A percentile compares a stretch with the other conserved stretches of the same genome.
Evolutionary conservation across 257 asterid species (phyloP).

Genomic region (Scutellaria barbata): DNA sequence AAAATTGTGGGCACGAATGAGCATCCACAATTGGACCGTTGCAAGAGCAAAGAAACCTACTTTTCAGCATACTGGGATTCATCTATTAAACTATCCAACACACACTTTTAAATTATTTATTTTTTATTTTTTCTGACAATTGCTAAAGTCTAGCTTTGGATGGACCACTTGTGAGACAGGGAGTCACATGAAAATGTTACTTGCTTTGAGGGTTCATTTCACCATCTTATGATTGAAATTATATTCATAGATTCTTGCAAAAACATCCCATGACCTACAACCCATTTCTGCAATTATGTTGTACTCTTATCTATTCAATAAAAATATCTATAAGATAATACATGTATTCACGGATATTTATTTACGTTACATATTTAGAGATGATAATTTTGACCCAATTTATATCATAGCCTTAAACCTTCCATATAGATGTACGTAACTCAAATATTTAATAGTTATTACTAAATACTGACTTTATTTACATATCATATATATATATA

Average conservation of each 20-base stretch:
- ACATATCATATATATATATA: too few species aligned
- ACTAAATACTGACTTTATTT: too few species aligned
- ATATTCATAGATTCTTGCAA: neutral
- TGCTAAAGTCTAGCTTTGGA: neutral
- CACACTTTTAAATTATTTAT: neutral
- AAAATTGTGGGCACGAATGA: constrained; percentile 35
- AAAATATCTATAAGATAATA: too few species aligned
- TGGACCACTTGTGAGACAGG: constrained; percentile 36
- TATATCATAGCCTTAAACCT: too few species aligned
- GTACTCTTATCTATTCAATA: too few species aligned
- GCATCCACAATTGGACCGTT: constrained; percentile 45
- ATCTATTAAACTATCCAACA: neutral
- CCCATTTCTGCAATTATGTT: too few species aligned
- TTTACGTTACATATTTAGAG: too few species aligned
- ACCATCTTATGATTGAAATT: neutral
- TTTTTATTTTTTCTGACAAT: neutral
- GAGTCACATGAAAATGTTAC: constrained; percentile 29
- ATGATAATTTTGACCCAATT: too few species aligned
- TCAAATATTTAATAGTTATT: too few species aligned
- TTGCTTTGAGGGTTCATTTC: neutral
- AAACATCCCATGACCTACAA: too few species aligned
- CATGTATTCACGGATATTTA: too few species aligned
- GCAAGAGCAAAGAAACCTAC: constrained; percentile 23
- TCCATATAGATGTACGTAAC: too few species aligned
- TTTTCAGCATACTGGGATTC: constrained; percentile 4